A percentile compares a stretch with the other conserved stretches of the same genome.
Conservation (phyloP, 352 stramenopile genomes). For the Albugo laibachii region DNA sequence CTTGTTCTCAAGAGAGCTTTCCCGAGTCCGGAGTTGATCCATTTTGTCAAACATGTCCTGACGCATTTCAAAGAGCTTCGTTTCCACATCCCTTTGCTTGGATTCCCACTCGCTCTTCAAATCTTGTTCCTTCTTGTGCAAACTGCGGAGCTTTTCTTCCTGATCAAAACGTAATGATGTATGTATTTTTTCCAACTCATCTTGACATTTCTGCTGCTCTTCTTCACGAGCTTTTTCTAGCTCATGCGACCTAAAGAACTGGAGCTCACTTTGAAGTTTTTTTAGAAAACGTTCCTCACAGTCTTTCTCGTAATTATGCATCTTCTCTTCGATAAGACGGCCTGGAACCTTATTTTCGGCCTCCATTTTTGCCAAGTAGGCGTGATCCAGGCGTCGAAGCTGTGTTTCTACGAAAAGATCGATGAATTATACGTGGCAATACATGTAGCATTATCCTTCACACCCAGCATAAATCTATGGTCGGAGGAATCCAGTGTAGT, state of each 20-base stretch:
- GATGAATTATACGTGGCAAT: background rate
- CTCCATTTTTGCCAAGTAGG: conserved; percentile 24
- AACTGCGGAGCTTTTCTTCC: conserved; percentile 15
- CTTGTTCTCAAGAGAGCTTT: too few species aligned
- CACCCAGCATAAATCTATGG: conserved; percentile 31
- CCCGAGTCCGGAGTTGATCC: conserved; percentile 18
- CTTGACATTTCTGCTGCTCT: conserved; percentile 28
- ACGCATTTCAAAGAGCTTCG: conserved; percentile 35
- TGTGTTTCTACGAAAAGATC: conserved; percentile 22
- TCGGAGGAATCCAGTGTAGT: conserved; percentile 45
- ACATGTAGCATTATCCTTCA: background rate
- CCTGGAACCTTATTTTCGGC: conserved; percentile 15
- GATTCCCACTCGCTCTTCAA: conserved; percentile 33
- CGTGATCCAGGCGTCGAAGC: conserved; percentile 36
- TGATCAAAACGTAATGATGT: conserved; percentile 26
- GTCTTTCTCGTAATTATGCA: conserved; percentile 9
- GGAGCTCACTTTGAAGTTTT: conserved; percentile 10
- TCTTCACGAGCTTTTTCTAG: conserved; percentile 32
- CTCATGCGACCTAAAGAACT: conserved; percentile 29
- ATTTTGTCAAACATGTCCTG: conserved; percentile 46
- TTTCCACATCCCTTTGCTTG: conserved; percentile 29
- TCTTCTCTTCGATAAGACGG: conserved; percentile 31
- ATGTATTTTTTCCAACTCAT: conserved; percentile 24
- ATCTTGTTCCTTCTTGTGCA: conserved; percentile 35
- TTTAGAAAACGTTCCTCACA: background rate